Conservation (phyloP, 805 yeast genomes). For the Candida endomychidarum region DNA sequence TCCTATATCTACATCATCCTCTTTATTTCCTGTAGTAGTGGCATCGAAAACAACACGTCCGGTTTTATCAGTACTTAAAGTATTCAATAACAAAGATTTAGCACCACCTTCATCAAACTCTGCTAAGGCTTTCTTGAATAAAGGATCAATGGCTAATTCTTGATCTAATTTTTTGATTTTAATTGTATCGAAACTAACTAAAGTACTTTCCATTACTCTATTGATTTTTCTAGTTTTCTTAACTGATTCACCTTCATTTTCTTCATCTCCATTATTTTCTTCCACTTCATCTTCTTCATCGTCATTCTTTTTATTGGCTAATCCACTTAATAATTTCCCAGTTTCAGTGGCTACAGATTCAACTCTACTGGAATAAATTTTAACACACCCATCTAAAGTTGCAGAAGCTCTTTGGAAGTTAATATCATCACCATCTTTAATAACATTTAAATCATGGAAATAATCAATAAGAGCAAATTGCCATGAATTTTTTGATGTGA, state of each 20-base stretch:
- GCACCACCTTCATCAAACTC: constrained; percentile 87
- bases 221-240: constrained; percentile 30
- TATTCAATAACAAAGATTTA: constrained; percentile 63
- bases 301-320: constrained; percentile 46
- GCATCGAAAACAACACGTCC: constrained; percentile 71
- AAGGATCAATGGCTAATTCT: constrained; percentile 68
- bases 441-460: constrained; percentile 49
- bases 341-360: constrained; percentile 92
- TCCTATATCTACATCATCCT: constrained; percentile 16
- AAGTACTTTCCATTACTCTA: constrained; percentile 44
- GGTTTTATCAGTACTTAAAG: constrained; percentile 51
- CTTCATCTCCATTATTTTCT: constrained; percentile 16
- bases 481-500: constrained; percentile 51
- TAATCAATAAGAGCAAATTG: constrained; percentile 51
- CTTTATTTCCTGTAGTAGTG: constrained; percentile 28
- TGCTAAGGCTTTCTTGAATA: constrained; percentile 70
- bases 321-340: constrained; percentile 75
- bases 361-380: constrained; percentile 85
- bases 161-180: constrained; percentile 58
- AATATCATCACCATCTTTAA: constrained; percentile 50
- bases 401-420: constrained; percentile 91
- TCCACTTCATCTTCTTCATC: constrained; percentile 25
- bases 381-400: constrained; percentile 91
- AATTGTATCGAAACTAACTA: constrained; percentile 51
- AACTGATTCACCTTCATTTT: constrained; percentile 20